Evolutionary conservation across 305 asterid species (phyloP).

Genomic region (Coffea humblotiana): DNA sequence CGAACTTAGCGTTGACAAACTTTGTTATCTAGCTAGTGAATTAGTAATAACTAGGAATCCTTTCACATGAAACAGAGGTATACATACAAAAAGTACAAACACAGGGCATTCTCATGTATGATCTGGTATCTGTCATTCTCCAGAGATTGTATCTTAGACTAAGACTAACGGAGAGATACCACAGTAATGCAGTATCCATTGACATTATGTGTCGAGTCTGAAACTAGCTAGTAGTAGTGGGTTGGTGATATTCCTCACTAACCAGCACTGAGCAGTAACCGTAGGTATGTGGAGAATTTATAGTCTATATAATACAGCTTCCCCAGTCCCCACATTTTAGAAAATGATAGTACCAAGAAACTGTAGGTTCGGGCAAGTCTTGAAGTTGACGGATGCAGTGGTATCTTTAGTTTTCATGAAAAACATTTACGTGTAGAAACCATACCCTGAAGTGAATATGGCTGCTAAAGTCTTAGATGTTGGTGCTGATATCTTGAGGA

Average conservation of each 20-base stretch:
- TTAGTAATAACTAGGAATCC: not conserved
- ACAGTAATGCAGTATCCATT: not conserved
- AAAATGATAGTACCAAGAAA: not conserved
- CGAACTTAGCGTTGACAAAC: not conserved
- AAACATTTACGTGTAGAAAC: not conserved
- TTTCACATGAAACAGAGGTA: not conserved
- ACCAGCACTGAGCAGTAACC: not conserved
- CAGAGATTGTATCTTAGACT: not conserved
- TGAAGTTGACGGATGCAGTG: not conserved
- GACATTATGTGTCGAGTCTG: not conserved
- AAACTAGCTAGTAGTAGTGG: not conserved
- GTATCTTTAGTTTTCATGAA: not conserved
- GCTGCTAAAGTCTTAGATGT: not conserved
- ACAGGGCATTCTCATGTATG: not conserved
- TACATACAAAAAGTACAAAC: not conserved
- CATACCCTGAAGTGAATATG: not conserved
- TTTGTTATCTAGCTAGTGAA: not conserved
- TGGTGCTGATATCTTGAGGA: not conserved
- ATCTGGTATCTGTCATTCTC: not conserved
- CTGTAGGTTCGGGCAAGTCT: not conserved
- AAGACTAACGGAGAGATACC: not conserved
- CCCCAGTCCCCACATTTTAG: not conserved
- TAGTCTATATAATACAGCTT: not conserved
- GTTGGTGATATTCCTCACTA: constrained; percentile 14
- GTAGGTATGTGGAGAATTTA: not conserved